These are phyloP conservation scores for Chlorella sorokiniana DNA, from an alignment of 139 green algal species.

Conservation along the genomic window DNA sequence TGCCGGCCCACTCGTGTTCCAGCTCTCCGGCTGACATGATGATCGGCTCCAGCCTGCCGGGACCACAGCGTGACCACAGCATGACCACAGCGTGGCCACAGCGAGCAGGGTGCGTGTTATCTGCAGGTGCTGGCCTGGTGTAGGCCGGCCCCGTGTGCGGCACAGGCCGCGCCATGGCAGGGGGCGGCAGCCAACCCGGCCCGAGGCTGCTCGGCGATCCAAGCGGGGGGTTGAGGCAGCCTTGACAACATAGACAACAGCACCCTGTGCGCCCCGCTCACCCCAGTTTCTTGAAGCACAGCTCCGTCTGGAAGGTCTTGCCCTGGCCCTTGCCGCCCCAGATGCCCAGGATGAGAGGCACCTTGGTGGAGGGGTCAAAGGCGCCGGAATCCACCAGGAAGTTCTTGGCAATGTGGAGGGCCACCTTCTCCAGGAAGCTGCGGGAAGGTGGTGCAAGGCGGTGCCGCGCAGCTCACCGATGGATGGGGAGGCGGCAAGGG, in stretches of 20 bases:
- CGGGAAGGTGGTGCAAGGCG: neutral
- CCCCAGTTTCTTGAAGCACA: conserved; percentile 91
- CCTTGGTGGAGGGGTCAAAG: conserved; percentile 40
- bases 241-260: too few species aligned
- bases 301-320: conserved; percentile 76
- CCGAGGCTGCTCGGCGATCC: too few species aligned
- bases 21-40: conserved; percentile 83
- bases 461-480: neutral
- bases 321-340: conserved; percentile 63
- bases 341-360: conserved; percentile 57
- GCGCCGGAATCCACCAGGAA: conserved; percentile 69
- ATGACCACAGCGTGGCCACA: neutral
- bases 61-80: neutral
- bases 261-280: conserved; percentile 28
- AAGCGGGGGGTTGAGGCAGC: too few species aligned
- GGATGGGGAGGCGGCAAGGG: neutral
- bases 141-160: too few species aligned
- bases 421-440: conserved; percentile 72
- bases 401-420: conserved; percentile 92
- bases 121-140: too few species aligned
- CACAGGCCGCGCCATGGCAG: too few species aligned
- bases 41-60: conserved; percentile 1
- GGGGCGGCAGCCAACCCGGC: too few species aligned
- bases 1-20: conserved; percentile 59
- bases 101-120: neutral